phyloP scores from a whole-genome alignment of 495 filamentous ascomycete species.

The Amniculicola lignicola region DNA sequence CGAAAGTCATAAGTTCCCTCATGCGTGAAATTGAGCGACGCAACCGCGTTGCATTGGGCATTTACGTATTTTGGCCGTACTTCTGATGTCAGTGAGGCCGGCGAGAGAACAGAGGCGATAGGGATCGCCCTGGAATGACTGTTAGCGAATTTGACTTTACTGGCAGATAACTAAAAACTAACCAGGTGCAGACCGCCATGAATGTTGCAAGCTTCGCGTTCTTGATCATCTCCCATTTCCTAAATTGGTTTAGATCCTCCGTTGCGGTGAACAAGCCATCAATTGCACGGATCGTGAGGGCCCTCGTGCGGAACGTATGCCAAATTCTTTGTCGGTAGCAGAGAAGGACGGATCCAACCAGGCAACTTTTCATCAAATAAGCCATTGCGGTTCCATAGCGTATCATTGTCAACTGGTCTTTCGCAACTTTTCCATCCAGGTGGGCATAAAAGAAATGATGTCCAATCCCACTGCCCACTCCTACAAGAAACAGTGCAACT shows the following conservation, averaged over 20 bases:
- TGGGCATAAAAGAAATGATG: slow-evolving; percentile 44
- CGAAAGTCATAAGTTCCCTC: slow-evolving; percentile 30
- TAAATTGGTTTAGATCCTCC: slow-evolving; percentile 42
- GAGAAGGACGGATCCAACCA: slow-evolving; percentile 43
- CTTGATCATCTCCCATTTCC: slow-evolving; percentile 39
- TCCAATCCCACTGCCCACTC: slow-evolving; percentile 38
- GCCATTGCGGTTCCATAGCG: slow-evolving; percentile 44
- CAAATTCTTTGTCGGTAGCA: slow-evolving; percentile 44
- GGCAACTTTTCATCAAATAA: slow-evolving; percentile 42
- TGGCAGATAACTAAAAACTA: too few relatives aligned
- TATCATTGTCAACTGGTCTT: slow-evolving; percentile 40
- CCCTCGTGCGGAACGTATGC: slow-evolving; percentile 41
- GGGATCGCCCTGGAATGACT: slow-evolving; percentile 40
- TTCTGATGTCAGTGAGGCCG: slow-evolving; percentile 42
- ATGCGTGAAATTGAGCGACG: slow-evolving; percentile 37
- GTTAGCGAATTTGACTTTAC: slow-evolving; percentile 7
- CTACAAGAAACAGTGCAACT: slow-evolving; percentile 37
- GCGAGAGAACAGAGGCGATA: slow-evolving; percentile 43
- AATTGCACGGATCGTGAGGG: slow-evolving; percentile 41
- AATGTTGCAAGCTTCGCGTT: slow-evolving; percentile 43
- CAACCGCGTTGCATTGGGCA: slow-evolving; percentile 30
- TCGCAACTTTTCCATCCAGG: slow-evolving; percentile 39
- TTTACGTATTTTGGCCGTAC: background rate
- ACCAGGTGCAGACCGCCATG: slow-evolving; percentile 44
- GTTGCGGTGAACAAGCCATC: slow-evolving; percentile 43